Base-by-base conservation (phyloP, 208 protist genomes). In the Leishmania guyanensis region DNA sequence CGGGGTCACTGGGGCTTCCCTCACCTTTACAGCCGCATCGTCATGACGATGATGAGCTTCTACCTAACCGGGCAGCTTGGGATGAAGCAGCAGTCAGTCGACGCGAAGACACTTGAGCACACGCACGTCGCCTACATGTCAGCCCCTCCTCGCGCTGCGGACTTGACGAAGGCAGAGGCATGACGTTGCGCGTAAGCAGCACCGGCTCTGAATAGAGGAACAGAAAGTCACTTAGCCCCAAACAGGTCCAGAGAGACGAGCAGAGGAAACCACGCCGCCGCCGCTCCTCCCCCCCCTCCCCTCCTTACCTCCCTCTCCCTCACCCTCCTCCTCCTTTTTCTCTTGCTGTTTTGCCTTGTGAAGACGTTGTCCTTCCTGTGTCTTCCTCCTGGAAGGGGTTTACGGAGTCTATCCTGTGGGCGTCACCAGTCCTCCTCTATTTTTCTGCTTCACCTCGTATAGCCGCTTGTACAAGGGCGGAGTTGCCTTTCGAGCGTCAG, bases 1-100 rank as follows among this genome's bases (percentile, higher is more conserved):
- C 84, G 84, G 76, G 53, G 75, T 22, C 80, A 80, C 71, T 84
- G 80, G 76, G 72, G 84, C 56, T 78, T 79, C 48, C 76, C 80
- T 9, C 80, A 84, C 29, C 29, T 60, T 22, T 82, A 76, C 75
- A 87, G 82, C 33, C 46, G 65, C 17, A 4, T 85, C 17, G 39
- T 85, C 17, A 81, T 82, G 77, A 43, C 79, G 73, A 46, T 82
- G 12, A 58, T 75, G 2, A 79, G 70, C 17, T 36, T 87, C 33
- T 81, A 85, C 58, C 56, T 64, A 26, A 73, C 82, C 1, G 65
- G 60, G 64, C 62, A 85, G 77, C 71, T 62, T 5, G 50, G 73
- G 2, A 64, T 50, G 48, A 73, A 62, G 33, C 60, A 53, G 72
- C 72, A 78, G 77, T 60, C 58, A n/a, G 62, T 50, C 51, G 82